Percentiles rank a stretch among this genome's conserved stretches.
These are phyloP conservation scores for Colletotrichum caudatum DNA, from an alignment of 2,329 filamentous ascomycete genomes.

Conservation along the genomic window DNA sequence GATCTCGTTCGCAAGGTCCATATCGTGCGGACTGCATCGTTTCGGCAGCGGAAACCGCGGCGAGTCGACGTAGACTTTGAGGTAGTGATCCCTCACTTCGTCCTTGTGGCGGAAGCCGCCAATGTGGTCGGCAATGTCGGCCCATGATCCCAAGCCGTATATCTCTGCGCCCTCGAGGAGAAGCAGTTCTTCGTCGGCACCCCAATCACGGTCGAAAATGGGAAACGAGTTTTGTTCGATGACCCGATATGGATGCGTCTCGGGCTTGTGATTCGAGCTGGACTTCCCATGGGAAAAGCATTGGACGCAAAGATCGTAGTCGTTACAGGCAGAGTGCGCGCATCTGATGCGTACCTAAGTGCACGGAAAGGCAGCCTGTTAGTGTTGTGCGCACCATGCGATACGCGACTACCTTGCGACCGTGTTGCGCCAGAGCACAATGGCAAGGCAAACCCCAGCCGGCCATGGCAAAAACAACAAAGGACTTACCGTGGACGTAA, in stretches of 20 bases:
- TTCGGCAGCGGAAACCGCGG: slow-evolving; percentile 87
- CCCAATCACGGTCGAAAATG: slow-evolving; percentile 95
- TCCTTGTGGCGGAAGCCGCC: slow-evolving; percentile 95
- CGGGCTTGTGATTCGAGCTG: slow-evolving; percentile 87
- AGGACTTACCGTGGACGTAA: slow-evolving; percentile 88
- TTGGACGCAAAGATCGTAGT: slow-evolving; percentile 96
- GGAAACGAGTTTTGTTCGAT: slow-evolving; percentile 99
- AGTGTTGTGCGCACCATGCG: slow-evolving; percentile 20
- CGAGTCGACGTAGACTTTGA: slow-evolving; percentile 87
- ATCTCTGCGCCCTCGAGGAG: slow-evolving; percentile 94
- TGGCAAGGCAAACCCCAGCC: slow-evolving; percentile 14
- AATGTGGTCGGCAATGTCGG: slow-evolving; percentile 97
- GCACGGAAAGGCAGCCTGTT: slow-evolving; percentile 52
- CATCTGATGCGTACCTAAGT: slow-evolving; percentile 91
- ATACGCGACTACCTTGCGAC: neutral
- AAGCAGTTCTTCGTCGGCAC: slow-evolving; percentile 95
- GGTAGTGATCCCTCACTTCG: slow-evolving; percentile 95
- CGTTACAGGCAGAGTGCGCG: slow-evolving; percentile 83
- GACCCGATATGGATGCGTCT: slow-evolving; percentile 88
- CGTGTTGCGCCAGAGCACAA: slow-evolving; percentile 24
- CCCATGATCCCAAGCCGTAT: slow-evolving; percentile 96
- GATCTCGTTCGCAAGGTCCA: slow-evolving; percentile 80
- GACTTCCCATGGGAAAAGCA: slow-evolving; percentile 89
- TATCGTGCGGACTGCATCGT: slow-evolving; percentile 85
- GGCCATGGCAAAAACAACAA: slow-evolving; percentile 17